These are phyloP conservation scores for Flaveria linearis DNA, from an alignment of 129 eudicot genomes.

Conservation along the genomic window DNA sequence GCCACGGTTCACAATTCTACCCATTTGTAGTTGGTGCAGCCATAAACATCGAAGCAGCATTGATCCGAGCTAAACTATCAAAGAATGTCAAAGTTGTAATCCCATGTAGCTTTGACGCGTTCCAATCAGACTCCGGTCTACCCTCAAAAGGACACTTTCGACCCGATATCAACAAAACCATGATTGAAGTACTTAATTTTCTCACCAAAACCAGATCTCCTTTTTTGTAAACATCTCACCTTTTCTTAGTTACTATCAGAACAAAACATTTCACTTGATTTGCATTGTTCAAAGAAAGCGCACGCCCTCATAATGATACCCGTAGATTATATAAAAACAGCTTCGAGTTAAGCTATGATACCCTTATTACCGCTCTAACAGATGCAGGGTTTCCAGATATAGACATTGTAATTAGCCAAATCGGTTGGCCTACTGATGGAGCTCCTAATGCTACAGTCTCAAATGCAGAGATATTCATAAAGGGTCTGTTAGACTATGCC, in stretches of 20 bases:
- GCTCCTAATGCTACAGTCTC: constrained; percentile 77
- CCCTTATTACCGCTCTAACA: constrained; percentile 59
- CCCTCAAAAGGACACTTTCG: constrained; percentile 78
- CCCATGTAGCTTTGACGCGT: constrained; percentile 83
- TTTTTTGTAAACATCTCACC: constrained; percentile 76
- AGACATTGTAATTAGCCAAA: constrained; percentile 62
- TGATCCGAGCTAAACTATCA: constrained; percentile 64
- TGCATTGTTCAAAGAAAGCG: constrained; percentile 66
- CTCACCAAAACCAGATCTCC: constrained; percentile 70
- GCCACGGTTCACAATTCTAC: constrained; percentile 61
- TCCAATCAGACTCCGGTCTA: constrained; percentile 59
- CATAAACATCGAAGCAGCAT: constrained; percentile 74
- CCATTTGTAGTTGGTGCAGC: constrained; percentile 93
- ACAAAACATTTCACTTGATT: constrained; percentile 74
- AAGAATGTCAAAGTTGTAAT: constrained; percentile 63
- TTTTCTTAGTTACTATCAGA: constrained; percentile 59
- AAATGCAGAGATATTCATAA: constrained; percentile 60
- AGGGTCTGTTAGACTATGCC: constrained; percentile 53
- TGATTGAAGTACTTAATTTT: constrained; percentile 70
- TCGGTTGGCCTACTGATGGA: constrained; percentile 99
- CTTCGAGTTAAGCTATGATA: constrained; percentile 70
- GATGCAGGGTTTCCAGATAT: constrained; percentile 57
- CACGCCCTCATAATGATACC: constrained; percentile 63
- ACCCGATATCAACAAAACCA: constrained; percentile 75
- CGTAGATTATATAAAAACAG: constrained; percentile 59